A percentile compares a stretch with the other conserved stretches of the same genome.
These are phyloP conservation scores for Colletotrichum acutatum DNA, from an alignment of 2,329 filamentous ascomycete species.

Conservation along the genomic window DNA sequence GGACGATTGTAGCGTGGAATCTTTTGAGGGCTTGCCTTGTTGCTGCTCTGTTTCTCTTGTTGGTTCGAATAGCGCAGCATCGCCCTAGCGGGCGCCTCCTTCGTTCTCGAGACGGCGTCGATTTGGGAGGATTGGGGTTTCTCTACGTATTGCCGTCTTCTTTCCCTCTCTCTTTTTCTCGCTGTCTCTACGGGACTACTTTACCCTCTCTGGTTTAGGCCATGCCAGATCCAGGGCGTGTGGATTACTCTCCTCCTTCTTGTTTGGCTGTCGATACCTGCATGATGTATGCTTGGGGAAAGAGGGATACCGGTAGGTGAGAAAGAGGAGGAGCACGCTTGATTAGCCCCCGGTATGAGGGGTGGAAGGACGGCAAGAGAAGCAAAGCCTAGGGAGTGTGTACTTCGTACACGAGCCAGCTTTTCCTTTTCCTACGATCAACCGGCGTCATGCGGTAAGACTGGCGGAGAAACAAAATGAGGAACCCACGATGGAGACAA, in stretches of 20 bases:
- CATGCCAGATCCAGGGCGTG: background rate
- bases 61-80: constrained; percentile 2
- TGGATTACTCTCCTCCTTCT: background rate
- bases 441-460: constrained; percentile 33
- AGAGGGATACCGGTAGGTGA: background rate
- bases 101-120: constrained; percentile 15
- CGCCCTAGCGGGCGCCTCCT: constrained; percentile 7
- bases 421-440: background rate
- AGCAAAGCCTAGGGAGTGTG: background rate
- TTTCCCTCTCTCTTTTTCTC: background rate
- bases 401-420: background rate
- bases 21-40: background rate
- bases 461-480: constrained; percentile 10
- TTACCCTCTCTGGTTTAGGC: background rate
- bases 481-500: background rate
- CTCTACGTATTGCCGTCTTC: background rate
- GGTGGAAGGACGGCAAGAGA: background rate
- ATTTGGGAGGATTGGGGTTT: background rate
- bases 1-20: constrained; percentile 7
- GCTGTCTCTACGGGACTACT: background rate
- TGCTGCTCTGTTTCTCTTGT: background rate
- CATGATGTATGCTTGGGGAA: background rate
- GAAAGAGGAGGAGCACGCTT: background rate
- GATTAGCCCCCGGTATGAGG: background rate
- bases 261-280: background rate